These are phyloP conservation scores for Nicotiana benthamiana DNA, from an alignment of 257 asterid genomes.

Conservation along the genomic window DNA sequence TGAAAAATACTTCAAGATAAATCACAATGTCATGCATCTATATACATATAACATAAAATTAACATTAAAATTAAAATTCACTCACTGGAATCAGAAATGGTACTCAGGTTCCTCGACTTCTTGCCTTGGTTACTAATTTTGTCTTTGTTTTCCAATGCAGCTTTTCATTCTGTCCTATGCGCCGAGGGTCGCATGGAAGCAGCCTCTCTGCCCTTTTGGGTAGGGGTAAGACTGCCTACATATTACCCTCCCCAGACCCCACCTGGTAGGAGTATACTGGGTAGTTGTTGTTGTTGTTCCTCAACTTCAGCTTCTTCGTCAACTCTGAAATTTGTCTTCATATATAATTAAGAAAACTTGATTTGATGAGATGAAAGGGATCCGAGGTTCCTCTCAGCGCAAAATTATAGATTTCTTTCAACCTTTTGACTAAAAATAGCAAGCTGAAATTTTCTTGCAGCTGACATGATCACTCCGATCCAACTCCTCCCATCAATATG, in stretches of 20 bases:
- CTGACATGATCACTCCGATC: constrained; percentile 80
- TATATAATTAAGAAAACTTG: constrained; percentile 7
- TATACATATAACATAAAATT: constrained; percentile 12
- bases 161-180: too few species aligned
- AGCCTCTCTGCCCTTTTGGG: too few species aligned
- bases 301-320: constrained; percentile 2
- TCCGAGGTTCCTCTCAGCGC: constrained; percentile 89
- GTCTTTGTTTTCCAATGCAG: too few species aligned
- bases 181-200: too few species aligned
- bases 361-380: constrained; percentile 35
- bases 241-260: too few species aligned
- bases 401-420: constrained; percentile 8
- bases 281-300: too few species aligned
- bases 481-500: constrained; percentile 33
- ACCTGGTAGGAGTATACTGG: too few species aligned
- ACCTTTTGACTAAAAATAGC: constrained; percentile 27
- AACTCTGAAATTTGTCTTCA: background rate
- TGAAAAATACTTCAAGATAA: constrained; percentile 14
- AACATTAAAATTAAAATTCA: constrained; percentile 8
- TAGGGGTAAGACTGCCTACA: too few species aligned
- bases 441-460: constrained; percentile 33
- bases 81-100: constrained; percentile 11
- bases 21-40: constrained; percentile 12
- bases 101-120: background rate
- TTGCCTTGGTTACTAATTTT: too few species aligned